Percentiles rank a stretch among this genome's conserved stretches.
Evolutionary conservation across 176 grass and related monocot species (phyloP).

Genomic region (Zea luxurians): DNA sequence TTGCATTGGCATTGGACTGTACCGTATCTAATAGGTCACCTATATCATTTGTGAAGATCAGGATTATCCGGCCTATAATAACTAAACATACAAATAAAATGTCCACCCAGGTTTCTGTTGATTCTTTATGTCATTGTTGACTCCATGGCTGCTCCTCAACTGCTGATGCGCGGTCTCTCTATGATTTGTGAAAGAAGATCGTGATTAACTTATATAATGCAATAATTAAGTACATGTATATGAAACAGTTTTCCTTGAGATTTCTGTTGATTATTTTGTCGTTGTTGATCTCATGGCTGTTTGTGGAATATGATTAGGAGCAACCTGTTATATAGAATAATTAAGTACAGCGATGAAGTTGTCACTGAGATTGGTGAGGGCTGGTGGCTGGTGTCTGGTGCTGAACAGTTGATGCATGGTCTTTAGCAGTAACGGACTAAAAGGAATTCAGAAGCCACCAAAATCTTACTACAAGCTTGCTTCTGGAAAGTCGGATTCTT

Average conservation of each 20-base stretch:
- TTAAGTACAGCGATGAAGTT: background rate
- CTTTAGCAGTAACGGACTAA: background rate
- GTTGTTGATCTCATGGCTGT: too few species aligned
- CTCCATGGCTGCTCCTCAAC: background rate
- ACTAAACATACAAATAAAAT: background rate
- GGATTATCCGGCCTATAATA: background rate
- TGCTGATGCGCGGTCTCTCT: background rate
- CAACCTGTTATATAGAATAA: too few species aligned
- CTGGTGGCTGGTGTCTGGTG: background rate
- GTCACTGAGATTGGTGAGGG: too few species aligned
- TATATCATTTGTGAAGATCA: constrained; percentile 29
- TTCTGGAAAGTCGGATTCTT: background rate
- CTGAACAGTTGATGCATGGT: background rate
- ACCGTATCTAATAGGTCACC: constrained; percentile 17
- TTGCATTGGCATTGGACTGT: background rate
- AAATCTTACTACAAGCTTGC: background rate
- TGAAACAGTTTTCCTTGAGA: too few species aligned
- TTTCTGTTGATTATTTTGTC: too few species aligned
- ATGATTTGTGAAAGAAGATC: background rate
- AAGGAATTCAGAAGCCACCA: background rate
- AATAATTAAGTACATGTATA: background rate
- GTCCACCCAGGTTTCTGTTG: background rate
- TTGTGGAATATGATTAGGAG: too few species aligned
- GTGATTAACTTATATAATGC: too few species aligned
- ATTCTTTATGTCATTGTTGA: background rate